phyloP scores from a whole-genome alignment of 108 stramenopile species.

The Discostella stelligeroides region DNA sequence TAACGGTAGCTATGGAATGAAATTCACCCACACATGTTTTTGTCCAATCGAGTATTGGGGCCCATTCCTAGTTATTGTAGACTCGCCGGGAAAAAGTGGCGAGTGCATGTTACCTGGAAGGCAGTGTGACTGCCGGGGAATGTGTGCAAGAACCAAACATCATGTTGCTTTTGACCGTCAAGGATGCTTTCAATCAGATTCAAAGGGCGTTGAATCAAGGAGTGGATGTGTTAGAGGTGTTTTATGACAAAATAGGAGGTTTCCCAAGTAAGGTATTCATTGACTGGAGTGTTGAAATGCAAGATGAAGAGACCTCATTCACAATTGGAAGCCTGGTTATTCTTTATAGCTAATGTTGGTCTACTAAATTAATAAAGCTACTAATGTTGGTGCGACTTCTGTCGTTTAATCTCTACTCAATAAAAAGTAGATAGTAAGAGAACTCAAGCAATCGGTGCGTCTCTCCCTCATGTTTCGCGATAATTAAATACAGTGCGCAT shows the following conservation, averaged over 20 bases:
- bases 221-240: not conserved
- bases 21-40: not conserved
- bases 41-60: not conserved
- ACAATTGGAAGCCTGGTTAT: not conserved
- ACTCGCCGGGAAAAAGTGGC: not conserved
- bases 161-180: not conserved
- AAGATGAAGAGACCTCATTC: not conserved
- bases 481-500: not conserved
- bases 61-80: no score
- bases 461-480: no score
- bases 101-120: not conserved
- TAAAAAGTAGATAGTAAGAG: no score
- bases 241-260: not conserved
- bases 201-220: not conserved
- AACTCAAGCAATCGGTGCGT: no score
- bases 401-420: no score
- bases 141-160: not conserved
- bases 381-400: no score
- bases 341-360: no score
- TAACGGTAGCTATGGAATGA: not conserved
- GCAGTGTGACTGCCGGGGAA: not conserved
- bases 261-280: not conserved
- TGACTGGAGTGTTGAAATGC: not conserved
- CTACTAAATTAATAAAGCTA: no score
- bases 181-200: slow-evolving; percentile 3